Conservation (phyloP, 2,329 filamentous ascomycete species). For the Clarireedia hainanense region DNA sequence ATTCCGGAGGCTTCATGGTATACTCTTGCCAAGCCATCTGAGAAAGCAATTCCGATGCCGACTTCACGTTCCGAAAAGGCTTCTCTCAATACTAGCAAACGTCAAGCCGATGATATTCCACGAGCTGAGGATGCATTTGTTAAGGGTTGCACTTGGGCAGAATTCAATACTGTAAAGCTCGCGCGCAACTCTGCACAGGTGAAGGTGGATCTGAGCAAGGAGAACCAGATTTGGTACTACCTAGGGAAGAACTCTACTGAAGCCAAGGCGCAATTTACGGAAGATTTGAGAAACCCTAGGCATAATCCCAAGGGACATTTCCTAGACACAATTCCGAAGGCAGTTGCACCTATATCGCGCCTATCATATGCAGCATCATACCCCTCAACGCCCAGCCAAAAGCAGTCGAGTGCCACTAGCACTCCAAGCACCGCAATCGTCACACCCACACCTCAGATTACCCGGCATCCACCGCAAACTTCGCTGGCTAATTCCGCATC, state of each 20-base stretch:
- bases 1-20: slow-evolving; percentile 65
- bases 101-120: slow-evolving; percentile 52
- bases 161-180: slow-evolving; percentile 62
- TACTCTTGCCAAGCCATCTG: slow-evolving; percentile 65
- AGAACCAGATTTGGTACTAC: slow-evolving; percentile 81
- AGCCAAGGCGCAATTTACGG: slow-evolving; percentile 83
- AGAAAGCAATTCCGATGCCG: slow-evolving; percentile 65
- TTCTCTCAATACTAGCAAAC: slow-evolving; percentile 57
- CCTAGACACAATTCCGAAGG: slow-evolving; percentile 58
- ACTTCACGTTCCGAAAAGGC: slow-evolving; percentile 54
- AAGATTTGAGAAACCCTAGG: slow-evolving; percentile 52
- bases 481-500: slow-evolving; percentile 16
- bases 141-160: slow-evolving; percentile 66
- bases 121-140: slow-evolving; percentile 59
- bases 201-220: slow-evolving; percentile 64
- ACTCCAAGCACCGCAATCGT: background rate
- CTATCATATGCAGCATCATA: slow-evolving; percentile 29
- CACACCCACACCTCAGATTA: background rate
- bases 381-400: slow-evolving; percentile 20
- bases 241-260: slow-evolving; percentile 82
- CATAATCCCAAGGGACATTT: slow-evolving; percentile 67
- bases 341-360: slow-evolving; percentile 34
- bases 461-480: background rate
- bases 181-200: slow-evolving; percentile 51
- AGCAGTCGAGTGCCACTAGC: slow-evolving; percentile 19